Conservation (phyloP, 1,139 yeast genomes). For the Yamadazyma dushanensis region DNA sequence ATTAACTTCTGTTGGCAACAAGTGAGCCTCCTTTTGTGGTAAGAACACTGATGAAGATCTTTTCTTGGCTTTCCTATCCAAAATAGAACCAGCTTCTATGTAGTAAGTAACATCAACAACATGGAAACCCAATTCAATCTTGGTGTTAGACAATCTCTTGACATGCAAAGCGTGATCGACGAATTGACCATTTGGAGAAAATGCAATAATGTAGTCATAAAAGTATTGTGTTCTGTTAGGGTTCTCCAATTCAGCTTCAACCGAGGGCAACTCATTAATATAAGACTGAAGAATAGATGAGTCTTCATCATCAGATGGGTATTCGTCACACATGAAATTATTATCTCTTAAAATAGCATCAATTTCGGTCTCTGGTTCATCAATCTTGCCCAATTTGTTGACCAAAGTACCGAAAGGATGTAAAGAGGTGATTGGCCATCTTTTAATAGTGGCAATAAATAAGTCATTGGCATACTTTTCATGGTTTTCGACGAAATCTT, state of each 20-base stretch:
- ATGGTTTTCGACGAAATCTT: conserved; percentile 90
- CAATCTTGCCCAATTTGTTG: conserved; percentile 80
- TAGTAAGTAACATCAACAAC: conserved; percentile 75
- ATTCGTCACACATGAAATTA: conserved; percentile 87
- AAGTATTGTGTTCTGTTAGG: conserved; percentile 56
- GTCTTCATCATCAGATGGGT: conserved; percentile 50
- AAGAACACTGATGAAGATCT: conserved; percentile 87
- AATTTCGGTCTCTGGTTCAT: conserved; percentile 75
- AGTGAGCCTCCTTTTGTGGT: conserved; percentile 72
- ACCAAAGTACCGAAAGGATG: conserved; percentile 97
- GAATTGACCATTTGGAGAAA: conserved; percentile 58
- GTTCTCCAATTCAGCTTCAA: conserved; percentile 34
- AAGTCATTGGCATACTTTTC: conserved; percentile 77
- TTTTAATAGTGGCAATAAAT: conserved; percentile 91
- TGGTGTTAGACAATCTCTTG: conserved; percentile 55
- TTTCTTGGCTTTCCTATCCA: conserved; percentile 89
- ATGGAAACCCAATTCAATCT: conserved; percentile 77
- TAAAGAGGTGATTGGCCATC: conserved; percentile 98
- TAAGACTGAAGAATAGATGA: conserved; percentile 16
- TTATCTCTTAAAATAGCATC: conserved; percentile 91
- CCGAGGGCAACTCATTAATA: conserved; percentile 36
- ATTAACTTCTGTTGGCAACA: conserved; percentile 69
- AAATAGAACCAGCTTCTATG: conserved; percentile 66
- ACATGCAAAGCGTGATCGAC: conserved; percentile 83
- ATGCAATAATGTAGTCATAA: conserved; percentile 65